phyloP scores from a whole-genome alignment of 2,329 filamentous ascomycete species.

The Exutisphaerella laricina region DNA sequence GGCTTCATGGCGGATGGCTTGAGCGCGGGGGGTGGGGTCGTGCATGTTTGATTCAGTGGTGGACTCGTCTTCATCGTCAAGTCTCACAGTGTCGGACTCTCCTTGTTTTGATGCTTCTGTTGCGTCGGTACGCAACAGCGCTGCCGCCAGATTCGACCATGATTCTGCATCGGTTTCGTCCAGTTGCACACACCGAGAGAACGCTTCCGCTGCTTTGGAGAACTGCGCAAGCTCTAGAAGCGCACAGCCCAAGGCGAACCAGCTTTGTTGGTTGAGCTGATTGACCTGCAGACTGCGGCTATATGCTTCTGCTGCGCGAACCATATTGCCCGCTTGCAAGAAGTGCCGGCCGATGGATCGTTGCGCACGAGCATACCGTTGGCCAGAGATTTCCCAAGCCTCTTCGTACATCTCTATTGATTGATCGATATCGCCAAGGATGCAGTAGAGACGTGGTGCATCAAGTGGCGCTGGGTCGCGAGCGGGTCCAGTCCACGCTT shows the following conservation, averaged over 20 bases:
- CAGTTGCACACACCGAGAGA: constrained; percentile 72
- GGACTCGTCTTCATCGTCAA: constrained; percentile 33
- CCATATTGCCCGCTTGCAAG: constrained; percentile 59
- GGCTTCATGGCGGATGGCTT: constrained; percentile 64
- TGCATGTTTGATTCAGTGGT: constrained; percentile 13
- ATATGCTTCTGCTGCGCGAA: constrained; percentile 71
- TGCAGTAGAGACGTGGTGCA: constrained; percentile 83
- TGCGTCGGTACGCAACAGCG: constrained; percentile 51
- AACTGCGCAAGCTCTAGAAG: constrained; percentile 72
- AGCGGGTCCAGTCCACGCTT: constrained; percentile 61
- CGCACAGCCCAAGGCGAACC: constrained; percentile 88
- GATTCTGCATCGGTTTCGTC: constrained; percentile 87
- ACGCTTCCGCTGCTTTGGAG: constrained; percentile 74
- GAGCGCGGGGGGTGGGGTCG: constrained; percentile 42
- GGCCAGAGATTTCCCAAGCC: constrained; percentile 79
- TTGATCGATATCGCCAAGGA: constrained; percentile 81
- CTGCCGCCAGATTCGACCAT: constrained; percentile 90
- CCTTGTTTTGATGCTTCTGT: constrained; percentile 17
- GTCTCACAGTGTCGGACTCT: constrained; percentile 12
- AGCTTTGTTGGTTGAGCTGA: constrained; percentile 73
- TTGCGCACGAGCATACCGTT: constrained; percentile 80
- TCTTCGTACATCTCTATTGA: constrained; percentile 70
- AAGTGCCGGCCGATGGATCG: constrained; percentile 77
- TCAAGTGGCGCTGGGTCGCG: constrained; percentile 68
- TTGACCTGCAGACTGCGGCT: constrained; percentile 70